Evolutionary conservation across 2,329 filamentous ascomycete genomes (phyloP).

Genomic region (Ophiostoma sp.): DNA sequence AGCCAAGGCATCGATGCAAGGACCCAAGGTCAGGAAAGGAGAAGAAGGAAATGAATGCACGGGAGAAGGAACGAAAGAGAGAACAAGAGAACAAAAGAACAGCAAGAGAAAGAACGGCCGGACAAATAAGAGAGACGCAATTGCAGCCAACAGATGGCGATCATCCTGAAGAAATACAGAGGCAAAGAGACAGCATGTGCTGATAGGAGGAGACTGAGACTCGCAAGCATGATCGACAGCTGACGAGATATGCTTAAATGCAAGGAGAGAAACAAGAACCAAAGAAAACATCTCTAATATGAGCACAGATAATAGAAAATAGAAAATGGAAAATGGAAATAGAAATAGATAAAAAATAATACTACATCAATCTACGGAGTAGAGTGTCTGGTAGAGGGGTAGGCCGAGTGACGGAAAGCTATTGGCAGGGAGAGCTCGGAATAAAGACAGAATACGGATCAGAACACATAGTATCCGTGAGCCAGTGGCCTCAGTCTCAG

Average conservation of each 20-base stretch:
- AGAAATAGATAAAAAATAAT: no score
- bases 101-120: neutral
- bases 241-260: neutral
- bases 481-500: no score
- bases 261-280: no score
- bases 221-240: neutral
- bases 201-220: constrained; percentile 5
- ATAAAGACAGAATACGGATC: constrained; percentile 1
- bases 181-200: neutral
- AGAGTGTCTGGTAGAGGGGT: neutral
- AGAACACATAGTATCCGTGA: neutral
- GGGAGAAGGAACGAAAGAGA: neutral
- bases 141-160: neutral
- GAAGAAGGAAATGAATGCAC: neutral
- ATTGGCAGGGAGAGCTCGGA: neutral
- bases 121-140: neutral
- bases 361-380: no score
- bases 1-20: neutral
- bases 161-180: neutral
- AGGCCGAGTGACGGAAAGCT: neutral
- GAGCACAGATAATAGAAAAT: no score
- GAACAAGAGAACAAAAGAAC: neutral
- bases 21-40: neutral
- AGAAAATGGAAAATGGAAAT: no score
- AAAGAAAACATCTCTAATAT: neutral